phyloP scores from a whole-genome alignment of 495 filamentous ascomycete genomes.

The Lindgomyces ingoldianus region DNA sequence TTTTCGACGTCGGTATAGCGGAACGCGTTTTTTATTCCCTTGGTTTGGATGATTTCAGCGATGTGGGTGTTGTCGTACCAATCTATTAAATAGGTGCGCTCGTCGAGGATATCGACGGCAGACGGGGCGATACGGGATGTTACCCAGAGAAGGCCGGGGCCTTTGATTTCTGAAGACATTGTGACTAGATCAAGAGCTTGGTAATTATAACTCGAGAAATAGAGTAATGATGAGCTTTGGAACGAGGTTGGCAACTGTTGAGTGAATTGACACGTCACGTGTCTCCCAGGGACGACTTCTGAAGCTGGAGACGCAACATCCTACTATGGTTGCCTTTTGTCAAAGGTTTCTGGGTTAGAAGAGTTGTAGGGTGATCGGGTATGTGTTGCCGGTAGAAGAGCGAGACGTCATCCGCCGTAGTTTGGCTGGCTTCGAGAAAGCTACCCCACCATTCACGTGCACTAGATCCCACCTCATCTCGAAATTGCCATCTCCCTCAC shows the following conservation, averaged over 20 bases:
- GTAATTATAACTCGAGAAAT: background rate
- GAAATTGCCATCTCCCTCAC: background rate
- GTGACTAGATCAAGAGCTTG: background rate
- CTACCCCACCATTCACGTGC: slow-evolving; percentile 17
- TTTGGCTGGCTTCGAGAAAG: background rate
- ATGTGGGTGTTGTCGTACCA: slow-evolving; percentile 44
- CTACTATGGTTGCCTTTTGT: background rate
- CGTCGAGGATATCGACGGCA: slow-evolving; percentile 19
- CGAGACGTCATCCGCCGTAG: background rate
- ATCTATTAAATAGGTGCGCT: slow-evolving; percentile 29
- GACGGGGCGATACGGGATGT: slow-evolving; percentile 13
- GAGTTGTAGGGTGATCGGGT: slow-evolving; percentile 5
- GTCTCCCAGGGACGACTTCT: background rate
- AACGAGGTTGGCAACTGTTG: too few species aligned
- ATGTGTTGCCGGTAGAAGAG: slow-evolving; percentile 9
- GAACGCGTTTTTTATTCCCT: slow-evolving; percentile 38
- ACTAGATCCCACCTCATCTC: background rate
- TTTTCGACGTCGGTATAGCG: slow-evolving; percentile 35
- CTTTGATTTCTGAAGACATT: slow-evolving; percentile 30
- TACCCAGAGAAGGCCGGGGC: slow-evolving; percentile 33
- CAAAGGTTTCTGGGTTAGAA: background rate
- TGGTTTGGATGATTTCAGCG: slow-evolving; percentile 39
- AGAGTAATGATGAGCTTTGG: too few species aligned
- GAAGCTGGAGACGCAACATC: background rate
- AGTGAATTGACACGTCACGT: slow-evolving; percentile 1